A percentile compares a stretch with the other conserved stretches of the same genome.
These are phyloP conservation scores for Colletotrichum lupini DNA, from an alignment of 2,329 filamentous ascomycete species.

Conservation along the genomic window DNA sequence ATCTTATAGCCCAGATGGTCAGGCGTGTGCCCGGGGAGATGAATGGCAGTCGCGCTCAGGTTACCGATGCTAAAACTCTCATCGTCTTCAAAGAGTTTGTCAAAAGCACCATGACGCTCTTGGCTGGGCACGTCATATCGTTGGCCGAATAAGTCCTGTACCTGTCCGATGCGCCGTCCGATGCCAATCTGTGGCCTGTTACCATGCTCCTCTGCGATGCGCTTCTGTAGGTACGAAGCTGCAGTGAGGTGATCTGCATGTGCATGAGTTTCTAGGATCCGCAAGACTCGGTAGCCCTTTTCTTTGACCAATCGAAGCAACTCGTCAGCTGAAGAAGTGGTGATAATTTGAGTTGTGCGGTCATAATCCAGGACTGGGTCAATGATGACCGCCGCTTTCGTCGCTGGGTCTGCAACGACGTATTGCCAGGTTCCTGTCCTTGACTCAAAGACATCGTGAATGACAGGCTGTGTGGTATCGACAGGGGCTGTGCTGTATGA, in stretches of 20 bases:
- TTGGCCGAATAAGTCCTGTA: slow-evolving; percentile 61
- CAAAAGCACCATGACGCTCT: slow-evolving; percentile 61
- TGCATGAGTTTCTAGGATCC: slow-evolving; percentile 71
- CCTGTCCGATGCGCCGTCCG: slow-evolving; percentile 61
- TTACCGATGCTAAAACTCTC: slow-evolving; percentile 63
- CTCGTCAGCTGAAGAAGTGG: slow-evolving; percentile 62
- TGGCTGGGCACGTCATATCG: slow-evolving; percentile 56
- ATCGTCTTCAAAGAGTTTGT: slow-evolving; percentile 63
- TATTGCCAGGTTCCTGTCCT: slow-evolving; percentile 68
- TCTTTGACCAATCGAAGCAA: slow-evolving; percentile 57
- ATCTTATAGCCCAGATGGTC: slow-evolving; percentile 70
- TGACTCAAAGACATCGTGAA: slow-evolving; percentile 53
- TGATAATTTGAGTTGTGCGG: slow-evolving; percentile 51
- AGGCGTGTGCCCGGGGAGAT: slow-evolving; percentile 70
- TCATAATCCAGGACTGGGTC: slow-evolving; percentile 72
- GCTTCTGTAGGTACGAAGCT: slow-evolving; percentile 65
- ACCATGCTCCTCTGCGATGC: slow-evolving; percentile 49
- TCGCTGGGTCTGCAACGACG: slow-evolving; percentile 64
- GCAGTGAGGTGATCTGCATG: slow-evolving; percentile 72
- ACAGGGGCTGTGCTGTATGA: not conserved
- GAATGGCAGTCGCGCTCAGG: slow-evolving; percentile 57
- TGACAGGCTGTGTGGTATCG: slow-evolving; percentile 43
- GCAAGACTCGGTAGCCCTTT: slow-evolving; percentile 58
- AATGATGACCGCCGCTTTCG: slow-evolving; percentile 64
- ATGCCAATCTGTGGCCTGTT: slow-evolving; percentile 61